These are phyloP conservation scores for Colletotrichum tamarilloi DNA, from an alignment of 2,329 filamentous ascomycete genomes.

Conservation along the genomic window DNA sequence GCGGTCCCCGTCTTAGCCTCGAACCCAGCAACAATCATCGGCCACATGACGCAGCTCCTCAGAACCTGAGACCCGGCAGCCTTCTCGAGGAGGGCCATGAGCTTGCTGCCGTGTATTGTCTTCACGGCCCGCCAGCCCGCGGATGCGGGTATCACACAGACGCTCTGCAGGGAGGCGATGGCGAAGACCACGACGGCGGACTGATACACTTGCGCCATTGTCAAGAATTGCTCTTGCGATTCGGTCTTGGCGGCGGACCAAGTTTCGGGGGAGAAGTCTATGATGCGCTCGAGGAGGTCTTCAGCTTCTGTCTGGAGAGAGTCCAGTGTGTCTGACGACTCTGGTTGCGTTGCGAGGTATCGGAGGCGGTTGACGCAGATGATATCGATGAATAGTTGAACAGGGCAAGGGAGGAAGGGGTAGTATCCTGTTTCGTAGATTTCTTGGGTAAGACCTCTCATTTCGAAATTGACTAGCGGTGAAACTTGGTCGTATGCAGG, in stretches of 20 bases:
- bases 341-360: slow-evolving; percentile 31
- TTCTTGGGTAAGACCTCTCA: slow-evolving; percentile 43
- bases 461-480: slow-evolving; percentile 29
- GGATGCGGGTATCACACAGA: slow-evolving; percentile 41
- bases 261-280: slow-evolving; percentile 43
- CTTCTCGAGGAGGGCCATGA: slow-evolving; percentile 37
- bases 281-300: slow-evolving; percentile 34
- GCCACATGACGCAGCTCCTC: slow-evolving; percentile 8
- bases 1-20: not conserved
- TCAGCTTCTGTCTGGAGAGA: slow-evolving; percentile 18
- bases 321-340: slow-evolving; percentile 22
- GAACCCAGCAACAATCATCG: slow-evolving; percentile 19
- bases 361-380: slow-evolving; percentile 51
- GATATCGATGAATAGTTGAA: slow-evolving; percentile 45
- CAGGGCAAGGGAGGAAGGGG: slow-evolving; percentile 45
- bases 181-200: slow-evolving; percentile 47
- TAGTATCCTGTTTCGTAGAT: slow-evolving; percentile 38
- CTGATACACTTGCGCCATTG: slow-evolving; percentile 42
- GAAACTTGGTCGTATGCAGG: slow-evolving; percentile 46
- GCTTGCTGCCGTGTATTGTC: slow-evolving; percentile 21
- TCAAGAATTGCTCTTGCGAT: slow-evolving; percentile 18
- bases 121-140: slow-evolving; percentile 27
- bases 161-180: slow-evolving; percentile 48
- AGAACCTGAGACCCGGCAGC: not conserved
- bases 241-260: slow-evolving; percentile 41